phyloP scores from a whole-genome alignment of 345 rosid genomes.

The Combretum micranthum region DNA sequence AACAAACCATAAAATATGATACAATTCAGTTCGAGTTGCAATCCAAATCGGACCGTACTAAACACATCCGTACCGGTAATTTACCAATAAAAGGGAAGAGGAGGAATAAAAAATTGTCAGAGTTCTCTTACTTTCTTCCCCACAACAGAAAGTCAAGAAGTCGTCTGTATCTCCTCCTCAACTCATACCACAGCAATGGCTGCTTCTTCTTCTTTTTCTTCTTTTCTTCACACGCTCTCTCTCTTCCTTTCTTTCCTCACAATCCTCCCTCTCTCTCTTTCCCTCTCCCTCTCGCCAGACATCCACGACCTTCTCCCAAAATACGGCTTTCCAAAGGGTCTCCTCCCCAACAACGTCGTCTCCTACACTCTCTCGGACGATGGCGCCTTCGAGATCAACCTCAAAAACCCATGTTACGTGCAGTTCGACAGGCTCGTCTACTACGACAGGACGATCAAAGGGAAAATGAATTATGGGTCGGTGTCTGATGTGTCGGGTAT shows the following conservation, averaged over 20 bases:
- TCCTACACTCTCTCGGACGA: slow-evolving; percentile 47
- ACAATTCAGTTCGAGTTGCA: too few relatives aligned
- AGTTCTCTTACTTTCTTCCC: not conserved
- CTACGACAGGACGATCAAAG: slow-evolving; percentile 44
- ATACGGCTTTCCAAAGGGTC: slow-evolving; percentile 68
- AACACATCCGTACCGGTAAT: too few relatives aligned
- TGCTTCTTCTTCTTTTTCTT: slow-evolving; percentile 9
- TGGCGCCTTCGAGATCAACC: slow-evolving; percentile 47
- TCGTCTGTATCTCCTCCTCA: not conserved
- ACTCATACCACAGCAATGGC: slow-evolving; percentile 15
- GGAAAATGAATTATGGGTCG: slow-evolving; percentile 53
- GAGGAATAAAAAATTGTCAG: too few relatives aligned
- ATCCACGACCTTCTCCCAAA: slow-evolving; percentile 60
- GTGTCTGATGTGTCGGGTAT: slow-evolving; percentile 54
- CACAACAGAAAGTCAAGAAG: not conserved
- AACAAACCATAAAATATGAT: too few relatives aligned
- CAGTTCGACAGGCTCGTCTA: slow-evolving; percentile 46
- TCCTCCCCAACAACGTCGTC: slow-evolving; percentile 47
- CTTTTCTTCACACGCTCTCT: slow-evolving; percentile 2
- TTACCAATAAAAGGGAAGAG: too few relatives aligned
- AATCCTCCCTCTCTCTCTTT: slow-evolving; percentile 18
- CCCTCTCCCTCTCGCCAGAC: slow-evolving; percentile 18
- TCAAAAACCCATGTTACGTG: slow-evolving; percentile 43
- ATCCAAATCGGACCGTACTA: too few relatives aligned
- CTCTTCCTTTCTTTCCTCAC: slow-evolving; percentile 6